Percentiles rank a stretch among this genome's conserved stretches.
phyloP scores from a whole-genome alignment of 768 basidiomycete species.

The Tremella mesenterica region DNA sequence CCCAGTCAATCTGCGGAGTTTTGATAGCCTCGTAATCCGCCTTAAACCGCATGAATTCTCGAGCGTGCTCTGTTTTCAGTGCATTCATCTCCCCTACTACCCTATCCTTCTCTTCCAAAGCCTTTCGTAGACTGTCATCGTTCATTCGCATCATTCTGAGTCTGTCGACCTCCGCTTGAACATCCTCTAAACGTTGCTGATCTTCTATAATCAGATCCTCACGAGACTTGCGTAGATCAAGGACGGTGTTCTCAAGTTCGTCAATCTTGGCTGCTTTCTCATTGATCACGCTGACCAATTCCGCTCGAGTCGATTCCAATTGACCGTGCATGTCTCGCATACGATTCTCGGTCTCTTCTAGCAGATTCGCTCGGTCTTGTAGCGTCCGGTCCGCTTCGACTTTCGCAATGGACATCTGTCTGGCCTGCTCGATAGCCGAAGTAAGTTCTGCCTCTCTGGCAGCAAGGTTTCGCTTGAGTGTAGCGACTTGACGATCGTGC shows the following conservation, averaged over 20 bases:
- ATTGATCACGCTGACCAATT: constrained; percentile 22
- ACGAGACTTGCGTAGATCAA: constrained; percentile 26
- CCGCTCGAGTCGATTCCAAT: constrained; percentile 19
- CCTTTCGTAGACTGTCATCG: neutral
- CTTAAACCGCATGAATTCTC: neutral
- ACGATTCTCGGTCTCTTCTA: constrained; percentile 7
- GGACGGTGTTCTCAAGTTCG: constrained; percentile 24
- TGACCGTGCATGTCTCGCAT: constrained; percentile 16
- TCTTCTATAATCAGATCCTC: constrained; percentile 33
- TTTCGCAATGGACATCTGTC: constrained; percentile 2
- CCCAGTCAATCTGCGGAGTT: neutral
- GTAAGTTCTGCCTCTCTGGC: constrained; percentile 24
- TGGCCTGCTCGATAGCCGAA: constrained; percentile 7
- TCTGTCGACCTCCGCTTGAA: neutral
- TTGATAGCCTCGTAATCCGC: neutral
- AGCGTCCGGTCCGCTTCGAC: neutral
- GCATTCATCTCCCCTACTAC: neutral
- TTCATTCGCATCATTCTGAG: neutral
- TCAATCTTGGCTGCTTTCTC: constrained; percentile 23
- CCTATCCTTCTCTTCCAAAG: neutral
- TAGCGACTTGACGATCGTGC: constrained; percentile 21
- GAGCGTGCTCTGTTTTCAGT: neutral
- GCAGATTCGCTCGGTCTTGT: neutral
- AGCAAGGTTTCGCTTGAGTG: constrained; percentile 19
- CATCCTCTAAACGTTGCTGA: constrained; percentile 18